Evolutionary conservation across 1,284 basidiomycete genomes (phyloP).

Genomic region (Bjerkandera adusta): DNA sequence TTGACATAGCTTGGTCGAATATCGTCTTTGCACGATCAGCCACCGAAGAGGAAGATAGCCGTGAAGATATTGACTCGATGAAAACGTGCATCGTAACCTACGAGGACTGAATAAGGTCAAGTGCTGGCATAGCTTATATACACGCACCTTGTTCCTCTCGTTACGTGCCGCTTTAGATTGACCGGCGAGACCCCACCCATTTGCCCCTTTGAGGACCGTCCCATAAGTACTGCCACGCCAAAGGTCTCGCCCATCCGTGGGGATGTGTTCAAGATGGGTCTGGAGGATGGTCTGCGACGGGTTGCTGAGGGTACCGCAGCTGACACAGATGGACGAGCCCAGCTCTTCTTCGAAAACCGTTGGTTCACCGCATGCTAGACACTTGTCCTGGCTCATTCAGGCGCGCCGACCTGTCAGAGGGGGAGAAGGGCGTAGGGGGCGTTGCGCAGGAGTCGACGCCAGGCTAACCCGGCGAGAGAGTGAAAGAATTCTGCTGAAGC

Average conservation of each 20-base stretch:
- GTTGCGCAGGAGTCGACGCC: no score
- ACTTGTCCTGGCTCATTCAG: conserved; percentile 34
- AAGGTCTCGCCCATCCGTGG: conserved; percentile 28
- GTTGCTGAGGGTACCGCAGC: conserved; percentile 65
- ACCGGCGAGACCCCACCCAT: conserved; percentile 55
- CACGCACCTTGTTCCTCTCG: conserved; percentile 55
- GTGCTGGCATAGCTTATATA: conserved; percentile 12
- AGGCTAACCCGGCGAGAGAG: no score
- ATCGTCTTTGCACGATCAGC: conserved; percentile 59
- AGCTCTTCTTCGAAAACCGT: conserved; percentile 55
- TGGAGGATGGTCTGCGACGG: conserved; percentile 57
- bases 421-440: no score
- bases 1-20: conserved; percentile 61
- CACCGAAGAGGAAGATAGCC: conserved; percentile 52
- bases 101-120: conserved; percentile 16
- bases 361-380: conserved; percentile 49
- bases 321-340: conserved; percentile 59
- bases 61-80: conserved; percentile 54
- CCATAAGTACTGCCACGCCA: conserved; percentile 22
- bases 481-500: no score
- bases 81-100: conserved; percentile 62
- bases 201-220: conserved; percentile 43
- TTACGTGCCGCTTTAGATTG: conserved; percentile 60
- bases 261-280: conserved; percentile 35
- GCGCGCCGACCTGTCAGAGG: no score